These are phyloP conservation scores for Fusarium clavum DNA, from an alignment of 2,329 filamentous ascomycete species.

Conservation along the genomic window DNA sequence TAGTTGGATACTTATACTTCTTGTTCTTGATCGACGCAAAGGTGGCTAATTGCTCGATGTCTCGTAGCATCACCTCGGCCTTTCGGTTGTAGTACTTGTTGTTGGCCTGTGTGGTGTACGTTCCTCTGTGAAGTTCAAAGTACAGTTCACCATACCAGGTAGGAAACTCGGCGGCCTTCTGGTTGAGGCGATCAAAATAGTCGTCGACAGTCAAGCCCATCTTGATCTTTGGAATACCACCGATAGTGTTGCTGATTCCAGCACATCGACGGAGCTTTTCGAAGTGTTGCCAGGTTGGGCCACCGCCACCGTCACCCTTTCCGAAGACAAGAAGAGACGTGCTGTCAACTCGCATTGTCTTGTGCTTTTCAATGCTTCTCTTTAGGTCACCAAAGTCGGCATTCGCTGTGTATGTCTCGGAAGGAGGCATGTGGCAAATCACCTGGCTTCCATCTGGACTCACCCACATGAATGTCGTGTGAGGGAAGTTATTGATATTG, in stretches of 20 bases:
- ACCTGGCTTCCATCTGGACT: slow-evolving; percentile 95
- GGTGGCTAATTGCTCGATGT: slow-evolving; percentile 89
- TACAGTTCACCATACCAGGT: slow-evolving; percentile 99
- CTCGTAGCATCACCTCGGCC: slow-evolving; percentile 84
- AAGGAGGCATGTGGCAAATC: slow-evolving; percentile 95
- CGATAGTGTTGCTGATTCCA: slow-evolving; percentile 88
- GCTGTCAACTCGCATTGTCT: slow-evolving; percentile 92
- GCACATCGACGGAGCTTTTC: slow-evolving; percentile 95
- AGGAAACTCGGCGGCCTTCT: slow-evolving; percentile 81
- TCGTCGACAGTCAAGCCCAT: slow-evolving; percentile 92
- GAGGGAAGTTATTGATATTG: slow-evolving; percentile 99
- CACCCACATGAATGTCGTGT: slow-evolving; percentile 99
- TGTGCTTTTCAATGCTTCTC: slow-evolving; percentile 90
- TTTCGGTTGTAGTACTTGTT: slow-evolving; percentile 96
- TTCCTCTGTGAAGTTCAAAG: slow-evolving; percentile 96
- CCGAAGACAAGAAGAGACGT: slow-evolving; percentile 94
- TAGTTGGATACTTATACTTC: slow-evolving; percentile 90
- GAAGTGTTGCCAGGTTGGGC: slow-evolving; percentile 91
- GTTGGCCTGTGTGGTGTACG: slow-evolving; percentile 96
- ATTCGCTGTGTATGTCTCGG: slow-evolving; percentile 94
- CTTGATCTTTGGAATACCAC: slow-evolving; percentile 83
- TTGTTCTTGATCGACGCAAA: slow-evolving; percentile 79
- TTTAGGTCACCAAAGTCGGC: slow-evolving; percentile 95
- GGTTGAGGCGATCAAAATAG: slow-evolving; percentile 88
- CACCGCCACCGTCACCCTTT: slow-evolving; percentile 95